Percentiles rank a stretch among this genome's conserved stretches.
These are phyloP conservation scores for Entonaema liquescens DNA, from an alignment of 495 filamentous ascomycete species.

Conservation along the genomic window DNA sequence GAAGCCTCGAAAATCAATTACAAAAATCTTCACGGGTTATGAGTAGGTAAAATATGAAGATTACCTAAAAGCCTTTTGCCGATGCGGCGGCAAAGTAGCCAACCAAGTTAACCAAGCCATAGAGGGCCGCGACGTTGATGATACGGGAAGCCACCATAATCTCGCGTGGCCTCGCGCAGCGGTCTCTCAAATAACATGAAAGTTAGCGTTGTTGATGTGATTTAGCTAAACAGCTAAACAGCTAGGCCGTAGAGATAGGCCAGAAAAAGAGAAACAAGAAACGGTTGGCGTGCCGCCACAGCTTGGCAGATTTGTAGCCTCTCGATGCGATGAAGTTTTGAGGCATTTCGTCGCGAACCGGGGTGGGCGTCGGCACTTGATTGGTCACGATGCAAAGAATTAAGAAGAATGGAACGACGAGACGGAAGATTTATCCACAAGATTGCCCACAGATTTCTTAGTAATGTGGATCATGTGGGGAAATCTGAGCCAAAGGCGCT, in stretches of 20 bases:
- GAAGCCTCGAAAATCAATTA: not conserved
- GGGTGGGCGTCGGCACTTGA: slow-evolving; percentile 31
- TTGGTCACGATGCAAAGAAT: slow-evolving; percentile 43
- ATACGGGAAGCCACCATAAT: slow-evolving; percentile 19
- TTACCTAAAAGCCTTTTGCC: slow-evolving; percentile 15
- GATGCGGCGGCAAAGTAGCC: slow-evolving; percentile 36
- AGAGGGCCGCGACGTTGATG: slow-evolving; percentile 12
- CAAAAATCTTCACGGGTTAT: not conserved
- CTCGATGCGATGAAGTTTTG: slow-evolving; percentile 36
- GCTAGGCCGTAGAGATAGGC: slow-evolving; percentile 8
- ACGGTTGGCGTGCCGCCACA: slow-evolving; percentile 30
- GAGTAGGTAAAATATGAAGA: not conserved
- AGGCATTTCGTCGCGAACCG: slow-evolving; percentile 31
- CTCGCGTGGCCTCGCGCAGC: slow-evolving; percentile 4
- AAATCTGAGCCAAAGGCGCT: slow-evolving; percentile 17
- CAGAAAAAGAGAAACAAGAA: slow-evolving; percentile 8
- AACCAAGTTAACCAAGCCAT: slow-evolving; percentile 22
- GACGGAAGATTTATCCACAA: slow-evolving; percentile 15
- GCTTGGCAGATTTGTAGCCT: slow-evolving; percentile 29
- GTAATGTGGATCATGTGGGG: slow-evolving; percentile 16
- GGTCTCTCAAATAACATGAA: slow-evolving; percentile 20
- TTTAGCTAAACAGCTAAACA: too few relatives aligned
- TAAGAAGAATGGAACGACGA: slow-evolving; percentile 26
- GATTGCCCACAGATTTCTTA: not conserved
- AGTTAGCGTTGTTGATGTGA: not conserved